Percentiles rank a stretch among this genome's conserved stretches.
Evolutionary conservation across 805 yeast genomes (phyloP).

Genomic region (Myxozyma geophila): DNA sequence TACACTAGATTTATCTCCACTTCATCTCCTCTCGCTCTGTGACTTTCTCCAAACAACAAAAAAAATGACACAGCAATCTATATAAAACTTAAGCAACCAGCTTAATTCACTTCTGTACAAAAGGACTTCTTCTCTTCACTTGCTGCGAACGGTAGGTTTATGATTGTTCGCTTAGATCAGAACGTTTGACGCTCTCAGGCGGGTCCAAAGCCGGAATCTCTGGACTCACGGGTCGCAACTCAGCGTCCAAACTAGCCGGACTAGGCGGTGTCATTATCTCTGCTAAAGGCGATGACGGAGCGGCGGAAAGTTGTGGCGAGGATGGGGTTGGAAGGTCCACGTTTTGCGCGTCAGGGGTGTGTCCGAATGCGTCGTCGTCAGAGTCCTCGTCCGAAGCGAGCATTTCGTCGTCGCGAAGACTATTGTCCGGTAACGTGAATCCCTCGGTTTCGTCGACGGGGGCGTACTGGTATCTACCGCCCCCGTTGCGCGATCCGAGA

Average conservation of each 20-base stretch:
- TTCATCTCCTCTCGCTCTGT: no score
- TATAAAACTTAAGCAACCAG: background rate
- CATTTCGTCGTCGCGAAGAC: conserved; percentile 23
- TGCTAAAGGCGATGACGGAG: conserved; percentile 14
- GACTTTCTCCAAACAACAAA: background rate
- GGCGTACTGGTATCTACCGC: conserved; percentile 31
- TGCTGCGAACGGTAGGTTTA: no score
- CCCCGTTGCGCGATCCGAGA: conserved; percentile 8
- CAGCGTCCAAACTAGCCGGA: conserved; percentile 18
- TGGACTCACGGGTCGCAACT: conserved; percentile 12
- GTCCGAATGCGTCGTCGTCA: conserved; percentile 9
- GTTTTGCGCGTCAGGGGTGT: conserved; percentile 20
- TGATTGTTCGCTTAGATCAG: background rate
- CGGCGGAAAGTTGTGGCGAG: conserved; percentile 18
- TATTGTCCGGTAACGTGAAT: conserved; percentile 38
- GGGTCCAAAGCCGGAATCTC: conserved; percentile 24
- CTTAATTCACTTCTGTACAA: conserved; percentile 7
- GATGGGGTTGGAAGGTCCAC: conserved; percentile 13
- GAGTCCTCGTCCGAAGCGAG: conserved; percentile 28
- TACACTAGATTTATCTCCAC: no score
- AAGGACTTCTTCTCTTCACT: background rate
- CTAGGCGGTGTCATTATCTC: conserved; percentile 17
- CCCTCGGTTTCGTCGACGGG: conserved; percentile 40
- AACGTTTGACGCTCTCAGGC: conserved; percentile 9
- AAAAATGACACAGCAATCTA: background rate